Base-by-base conservation (phyloP, 1,284 basidiomycete species). In the Phenoliferia sp. region DNA sequence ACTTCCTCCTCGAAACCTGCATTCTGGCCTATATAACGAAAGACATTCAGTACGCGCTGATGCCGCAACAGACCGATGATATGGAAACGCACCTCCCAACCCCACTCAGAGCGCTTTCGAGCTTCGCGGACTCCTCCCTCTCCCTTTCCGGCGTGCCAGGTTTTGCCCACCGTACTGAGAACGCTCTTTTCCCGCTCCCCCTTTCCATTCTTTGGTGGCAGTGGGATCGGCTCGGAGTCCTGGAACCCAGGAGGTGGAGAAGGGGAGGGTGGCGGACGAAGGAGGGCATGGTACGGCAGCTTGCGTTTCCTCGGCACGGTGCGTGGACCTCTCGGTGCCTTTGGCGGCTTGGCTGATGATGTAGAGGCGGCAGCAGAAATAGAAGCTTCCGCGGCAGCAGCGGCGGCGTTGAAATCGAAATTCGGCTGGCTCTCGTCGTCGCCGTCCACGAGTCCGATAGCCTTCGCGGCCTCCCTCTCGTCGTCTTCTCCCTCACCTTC, bases 1-100 rank as follows among this genome's bases (percentile, higher is more conserved):
- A 75, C 35, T 70, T 73, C 54, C 69, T 62, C 62, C 74, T 62
- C 58, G 63, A 69, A 62, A 75, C 74, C 63, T 76, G 75, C 74
- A 75, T 76, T 29, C 63, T 62, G 4, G 75, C 69, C 62, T 76
- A 68, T 44, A 33, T 31, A 26, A 10, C 5, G 2, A 6, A 33
- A 16, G 19, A n/a, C 3, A 10, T 19, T 44, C 34, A 64, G 62
- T 59, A 17, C 3, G 50, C 36, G 1, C 17, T 10, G 3, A n/a
- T 22, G 22, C 4, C 29, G n/a, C 29, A 3, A 29, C 22, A 31
- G 3, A 2, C 7, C 0, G n/a, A 34, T 50, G 15, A 33, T n/a
- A n/a, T 1, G 0, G 17, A 0, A 34, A 63, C 68, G 28, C 68
- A 67, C 69, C 54, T 73, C 67, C 73, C 73, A 74, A 15, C 68